These are phyloP conservation scores for Discostella stelligeroides DNA, from an alignment of 108 stramenopile genomes.

Conservation along the genomic window DNA sequence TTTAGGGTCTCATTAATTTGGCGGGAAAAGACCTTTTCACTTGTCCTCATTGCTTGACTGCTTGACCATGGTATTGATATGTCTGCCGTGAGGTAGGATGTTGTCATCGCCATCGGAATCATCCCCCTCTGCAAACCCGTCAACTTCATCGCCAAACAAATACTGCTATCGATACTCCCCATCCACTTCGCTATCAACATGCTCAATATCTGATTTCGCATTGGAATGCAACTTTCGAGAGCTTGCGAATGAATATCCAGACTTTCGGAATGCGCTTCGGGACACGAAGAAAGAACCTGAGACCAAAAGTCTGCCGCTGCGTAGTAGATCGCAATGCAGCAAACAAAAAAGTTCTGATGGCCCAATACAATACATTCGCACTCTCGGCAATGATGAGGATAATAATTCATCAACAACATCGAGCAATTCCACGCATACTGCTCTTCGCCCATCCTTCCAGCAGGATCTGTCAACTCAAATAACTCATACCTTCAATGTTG, in stretches of 20 bases:
- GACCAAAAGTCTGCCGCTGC: no score
- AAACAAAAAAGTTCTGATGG: conserved; percentile 13
- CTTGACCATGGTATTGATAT: no score
- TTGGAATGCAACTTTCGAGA: conserved; percentile 64
- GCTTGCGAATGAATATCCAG: conserved; percentile 62
- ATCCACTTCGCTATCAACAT: conserved; percentile 1
- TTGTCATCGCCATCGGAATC: neutral
- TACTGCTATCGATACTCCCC: conserved; percentile 10
- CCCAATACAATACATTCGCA: neutral
- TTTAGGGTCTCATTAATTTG: no score
- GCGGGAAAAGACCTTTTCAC: no score
- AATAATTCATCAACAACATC: neutral
- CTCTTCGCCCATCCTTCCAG: neutral
- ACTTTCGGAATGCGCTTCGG: conserved; percentile 55
- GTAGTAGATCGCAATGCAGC: no score
- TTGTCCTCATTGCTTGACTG: no score
- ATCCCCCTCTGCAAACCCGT: neutral
- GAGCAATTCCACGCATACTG: neutral
- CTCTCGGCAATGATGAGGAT: neutral
- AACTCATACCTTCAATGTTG: conserved; percentile 65
- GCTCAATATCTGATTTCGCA: conserved; percentile 23
- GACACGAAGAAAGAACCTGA: no score
- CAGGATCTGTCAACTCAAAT: conserved; percentile 7
- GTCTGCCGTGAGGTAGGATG: conserved; percentile 1
- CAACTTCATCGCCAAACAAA: neutral